A percentile compares a stretch with the other conserved stretches of the same genome.
phyloP scores from a whole-genome alignment of 2,329 filamentous ascomycete species.

The Phymatotrichopsis omnivora region DNA sequence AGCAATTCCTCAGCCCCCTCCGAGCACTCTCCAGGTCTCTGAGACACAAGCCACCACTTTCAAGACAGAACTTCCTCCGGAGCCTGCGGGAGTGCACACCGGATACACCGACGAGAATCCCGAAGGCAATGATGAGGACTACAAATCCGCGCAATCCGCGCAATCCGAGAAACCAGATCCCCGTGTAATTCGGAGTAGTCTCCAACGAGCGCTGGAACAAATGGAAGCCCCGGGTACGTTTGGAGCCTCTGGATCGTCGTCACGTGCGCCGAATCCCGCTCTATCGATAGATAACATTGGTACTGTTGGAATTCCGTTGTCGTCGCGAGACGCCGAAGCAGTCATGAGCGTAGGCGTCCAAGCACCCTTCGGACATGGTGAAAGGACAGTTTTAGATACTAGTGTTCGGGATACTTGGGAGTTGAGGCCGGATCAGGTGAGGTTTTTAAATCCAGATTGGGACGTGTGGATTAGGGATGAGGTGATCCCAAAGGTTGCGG shows the following conservation, averaged over 20 bases:
- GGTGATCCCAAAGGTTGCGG: slow-evolving; percentile 6
- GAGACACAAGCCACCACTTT: too few species aligned
- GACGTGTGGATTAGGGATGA: slow-evolving; percentile 4
- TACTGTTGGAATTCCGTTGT: slow-evolving; percentile 10
- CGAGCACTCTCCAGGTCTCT: too few species aligned
- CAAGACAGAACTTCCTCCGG: too few species aligned
- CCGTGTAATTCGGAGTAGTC: too few species aligned
- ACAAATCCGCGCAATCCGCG: too few species aligned
- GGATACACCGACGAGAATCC: too few species aligned
- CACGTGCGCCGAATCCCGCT: slow-evolving; percentile 6
- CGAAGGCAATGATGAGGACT: too few species aligned
- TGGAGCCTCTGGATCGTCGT: slow-evolving; percentile 2
- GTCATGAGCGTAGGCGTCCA: slow-evolving; percentile 6
- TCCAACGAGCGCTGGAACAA: background rate
- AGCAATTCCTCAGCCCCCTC: too few species aligned
- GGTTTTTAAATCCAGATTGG: slow-evolving; percentile 11
- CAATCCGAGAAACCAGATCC: too few species aligned
- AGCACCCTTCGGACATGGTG: slow-evolving; percentile 10
- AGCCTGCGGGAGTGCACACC: too few species aligned
- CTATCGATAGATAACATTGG: slow-evolving; percentile 9
- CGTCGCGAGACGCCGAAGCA: slow-evolving; percentile 4
- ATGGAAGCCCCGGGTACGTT: slow-evolving; percentile 10
- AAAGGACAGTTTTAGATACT: slow-evolving; percentile 2
- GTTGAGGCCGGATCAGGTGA: slow-evolving; percentile 7
- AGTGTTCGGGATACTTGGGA: slow-evolving; percentile 12